Conservation (phyloP, 1,284 basidiomycete genomes). For the Stygiomarasmius scandens region DNA sequence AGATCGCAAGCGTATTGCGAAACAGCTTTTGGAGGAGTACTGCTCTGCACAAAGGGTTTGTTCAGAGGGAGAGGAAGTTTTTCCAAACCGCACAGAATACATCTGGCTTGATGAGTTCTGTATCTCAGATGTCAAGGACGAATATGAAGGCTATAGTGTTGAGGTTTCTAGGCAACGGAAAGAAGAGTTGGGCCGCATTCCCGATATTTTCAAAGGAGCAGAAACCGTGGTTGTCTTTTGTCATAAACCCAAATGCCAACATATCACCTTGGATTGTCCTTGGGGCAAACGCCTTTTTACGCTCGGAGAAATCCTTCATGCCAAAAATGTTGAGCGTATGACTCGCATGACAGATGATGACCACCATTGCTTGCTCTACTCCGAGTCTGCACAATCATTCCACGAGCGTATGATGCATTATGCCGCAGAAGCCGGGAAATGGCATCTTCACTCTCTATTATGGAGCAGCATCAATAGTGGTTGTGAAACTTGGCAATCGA, state of each 20-base stretch:
- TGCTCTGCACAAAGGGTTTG: background rate
- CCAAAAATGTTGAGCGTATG: slow-evolving; percentile 18
- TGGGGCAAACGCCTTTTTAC: slow-evolving; percentile 28
- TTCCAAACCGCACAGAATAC: slow-evolving; percentile 15
- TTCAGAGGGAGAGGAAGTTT: background rate
- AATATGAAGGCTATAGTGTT: slow-evolving; percentile 1
- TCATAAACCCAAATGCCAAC: slow-evolving; percentile 23
- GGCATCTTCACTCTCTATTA: slow-evolving; percentile 29
- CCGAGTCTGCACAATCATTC: slow-evolving; percentile 18
- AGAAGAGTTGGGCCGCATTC: slow-evolving; percentile 22
- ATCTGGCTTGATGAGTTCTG: slow-evolving; percentile 30
- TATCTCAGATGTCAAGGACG: slow-evolving; percentile 13
- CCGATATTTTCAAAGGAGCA: slow-evolving; percentile 27
- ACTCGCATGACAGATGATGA: slow-evolving; percentile 6
- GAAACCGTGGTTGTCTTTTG: slow-evolving; percentile 25
- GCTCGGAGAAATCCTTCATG: slow-evolving; percentile 26
- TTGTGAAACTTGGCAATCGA: slow-evolving; percentile 24
- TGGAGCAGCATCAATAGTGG: slow-evolving; percentile 25
- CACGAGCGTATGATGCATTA: slow-evolving; percentile 19
- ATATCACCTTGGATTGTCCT: slow-evolving; percentile 20
- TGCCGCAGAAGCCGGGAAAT: slow-evolving; percentile 20
- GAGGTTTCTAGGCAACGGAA: background rate
- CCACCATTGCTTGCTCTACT: background rate
- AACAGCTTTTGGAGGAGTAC: slow-evolving; percentile 1
- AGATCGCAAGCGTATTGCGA: background rate